These are phyloP conservation scores for Pichia paraexigua DNA, from an alignment of 805 yeast genomes.

Conservation along the genomic window DNA sequence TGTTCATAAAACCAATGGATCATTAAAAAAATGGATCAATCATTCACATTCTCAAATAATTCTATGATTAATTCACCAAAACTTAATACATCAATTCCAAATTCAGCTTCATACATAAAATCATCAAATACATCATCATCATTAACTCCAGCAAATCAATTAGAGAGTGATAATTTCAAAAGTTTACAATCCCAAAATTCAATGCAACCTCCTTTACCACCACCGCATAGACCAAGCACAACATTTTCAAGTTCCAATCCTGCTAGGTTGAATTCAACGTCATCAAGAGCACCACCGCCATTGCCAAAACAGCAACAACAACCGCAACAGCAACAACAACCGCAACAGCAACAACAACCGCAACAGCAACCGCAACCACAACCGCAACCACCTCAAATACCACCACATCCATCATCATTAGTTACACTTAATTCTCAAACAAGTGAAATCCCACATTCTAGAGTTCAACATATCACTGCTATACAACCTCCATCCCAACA, in stretches of 20 bases:
- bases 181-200: background rate
- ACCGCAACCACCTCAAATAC: slow-evolving; percentile 1
- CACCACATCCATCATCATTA: background rate
- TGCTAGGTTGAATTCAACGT: background rate
- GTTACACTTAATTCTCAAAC: background rate
- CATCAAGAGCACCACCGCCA: background rate
- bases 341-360: background rate
- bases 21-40: background rate
- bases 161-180: background rate
- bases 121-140: background rate
- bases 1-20: background rate
- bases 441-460: background rate
- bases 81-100: background rate
- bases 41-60: background rate
- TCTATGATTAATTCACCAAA: background rate
- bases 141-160: background rate
- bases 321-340: slow-evolving; percentile 1
- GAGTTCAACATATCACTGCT: background rate
- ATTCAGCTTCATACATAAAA: background rate
- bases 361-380: background rate
- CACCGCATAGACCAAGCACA: slow-evolving; percentile 1
- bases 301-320: background rate
- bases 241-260: background rate
- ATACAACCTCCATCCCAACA: background rate
- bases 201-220: slow-evolving; percentile 1